Percentiles rank a stretch among this genome's conserved stretches.
Evolutionary conservation across 2,329 filamentous ascomycete genomes (phyloP).

Genomic region (Sphaerulina populicola): DNA sequence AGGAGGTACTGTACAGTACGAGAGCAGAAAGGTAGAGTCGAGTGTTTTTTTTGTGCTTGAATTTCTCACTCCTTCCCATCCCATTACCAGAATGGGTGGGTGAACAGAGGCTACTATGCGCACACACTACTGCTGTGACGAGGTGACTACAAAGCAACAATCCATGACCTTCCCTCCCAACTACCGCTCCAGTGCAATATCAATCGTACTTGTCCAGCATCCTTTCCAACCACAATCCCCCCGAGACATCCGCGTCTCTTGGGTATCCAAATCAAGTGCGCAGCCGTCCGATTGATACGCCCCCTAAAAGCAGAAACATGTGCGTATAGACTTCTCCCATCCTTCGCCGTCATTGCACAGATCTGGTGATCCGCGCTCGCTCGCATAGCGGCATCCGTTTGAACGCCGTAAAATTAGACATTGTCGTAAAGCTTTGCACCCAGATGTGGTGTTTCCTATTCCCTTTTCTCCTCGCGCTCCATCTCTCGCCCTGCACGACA

Average conservation of each 20-base stretch:
- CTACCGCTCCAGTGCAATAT: conserved; percentile 3
- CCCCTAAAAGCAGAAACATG: neutral
- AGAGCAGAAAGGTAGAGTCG: no score
- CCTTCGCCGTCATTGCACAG: conserved; percentile 1
- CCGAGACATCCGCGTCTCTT: neutral
- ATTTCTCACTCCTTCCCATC: conserved; percentile 2
- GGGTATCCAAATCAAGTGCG: conserved; percentile 9
- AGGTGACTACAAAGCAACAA: conserved; percentile 6
- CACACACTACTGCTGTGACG: conserved; percentile 1
- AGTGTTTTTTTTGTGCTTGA: neutral
- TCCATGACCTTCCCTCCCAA: neutral
- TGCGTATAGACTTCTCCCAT: conserved; percentile 1
- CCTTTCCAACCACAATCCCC: conserved; percentile 1
- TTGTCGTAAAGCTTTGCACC: conserved; percentile 13
- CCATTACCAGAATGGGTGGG: conserved; percentile 3
- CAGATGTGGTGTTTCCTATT: neutral
- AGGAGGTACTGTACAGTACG: no score
- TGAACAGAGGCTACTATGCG: neutral
- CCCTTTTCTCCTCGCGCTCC: neutral
- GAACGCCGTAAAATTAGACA: conserved; percentile 17
- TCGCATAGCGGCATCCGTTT: conserved; percentile 14
- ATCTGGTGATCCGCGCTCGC: conserved; percentile 5
- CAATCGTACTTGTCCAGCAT: conserved; percentile 7
- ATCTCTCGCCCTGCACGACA: neutral
- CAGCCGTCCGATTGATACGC: conserved; percentile 4